Evolutionary conservation across 179 eudicot species (phyloP).

Genomic region (Gypsophila paniculata): DNA sequence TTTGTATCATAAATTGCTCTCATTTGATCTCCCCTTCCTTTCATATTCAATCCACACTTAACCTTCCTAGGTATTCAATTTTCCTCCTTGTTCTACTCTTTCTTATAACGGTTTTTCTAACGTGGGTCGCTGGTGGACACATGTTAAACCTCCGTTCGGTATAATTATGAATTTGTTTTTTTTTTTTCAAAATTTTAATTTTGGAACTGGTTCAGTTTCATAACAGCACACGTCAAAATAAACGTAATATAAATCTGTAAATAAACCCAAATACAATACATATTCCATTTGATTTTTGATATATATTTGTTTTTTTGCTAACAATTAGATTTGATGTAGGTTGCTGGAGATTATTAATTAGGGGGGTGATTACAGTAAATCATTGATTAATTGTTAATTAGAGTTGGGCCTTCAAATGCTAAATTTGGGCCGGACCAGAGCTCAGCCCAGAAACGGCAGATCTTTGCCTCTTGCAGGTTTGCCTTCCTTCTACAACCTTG

Average conservation of each 20-base stretch:
- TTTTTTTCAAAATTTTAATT: no score
- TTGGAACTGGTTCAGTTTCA: no score
- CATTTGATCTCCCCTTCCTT: background rate
- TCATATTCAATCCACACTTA: conserved; percentile 3
- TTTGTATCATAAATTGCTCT: background rate
- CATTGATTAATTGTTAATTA: conserved; percentile 6
- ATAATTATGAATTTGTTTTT: no score
- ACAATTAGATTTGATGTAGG: background rate
- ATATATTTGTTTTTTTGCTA: no score
- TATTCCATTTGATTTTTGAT: no score
- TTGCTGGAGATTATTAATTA: conserved; percentile 21
- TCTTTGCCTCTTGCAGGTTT: conserved; percentile 60
- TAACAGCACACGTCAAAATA: no score
- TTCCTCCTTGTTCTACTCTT: background rate
- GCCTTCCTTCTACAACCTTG: conserved; percentile 18
- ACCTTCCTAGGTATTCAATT: background rate
- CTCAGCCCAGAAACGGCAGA: conserved; percentile 58
- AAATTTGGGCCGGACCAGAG: conserved; percentile 46
- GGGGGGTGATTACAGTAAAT: conserved; percentile 14
- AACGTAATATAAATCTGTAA: no score
- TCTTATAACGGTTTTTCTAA: background rate
- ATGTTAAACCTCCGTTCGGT: background rate
- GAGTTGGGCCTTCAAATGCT: conserved; percentile 38
- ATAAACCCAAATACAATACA: no score
- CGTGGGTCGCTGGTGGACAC: no score